Conservation (phyloP, 1,284 basidiomycete species). For the Cryptococcus sp. region DNA sequence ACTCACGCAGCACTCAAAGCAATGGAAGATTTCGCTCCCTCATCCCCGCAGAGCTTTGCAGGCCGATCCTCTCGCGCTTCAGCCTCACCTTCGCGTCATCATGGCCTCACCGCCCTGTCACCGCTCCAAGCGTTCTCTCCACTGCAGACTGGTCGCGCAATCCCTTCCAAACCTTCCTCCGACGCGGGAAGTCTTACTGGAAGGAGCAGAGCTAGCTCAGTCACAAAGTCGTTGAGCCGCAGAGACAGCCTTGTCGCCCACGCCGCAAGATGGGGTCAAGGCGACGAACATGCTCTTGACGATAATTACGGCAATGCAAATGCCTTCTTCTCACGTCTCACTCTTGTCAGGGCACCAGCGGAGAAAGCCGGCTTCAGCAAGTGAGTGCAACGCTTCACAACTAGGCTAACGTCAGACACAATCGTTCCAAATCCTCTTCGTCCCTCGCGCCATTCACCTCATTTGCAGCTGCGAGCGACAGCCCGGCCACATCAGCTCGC, state of each 20-base stretch:
- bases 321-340: constrained; percentile 40
- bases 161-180: constrained; percentile 13
- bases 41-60: constrained; percentile 61
- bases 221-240: constrained; percentile 37
- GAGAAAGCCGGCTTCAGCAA: constrained; percentile 26
- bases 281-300: constrained; percentile 15
- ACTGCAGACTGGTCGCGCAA: constrained; percentile 22
- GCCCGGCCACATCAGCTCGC: constrained; percentile 35
- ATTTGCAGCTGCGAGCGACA: constrained; percentile 13
- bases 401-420: constrained; percentile 10
- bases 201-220: constrained; percentile 22
- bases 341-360: constrained; percentile 49
- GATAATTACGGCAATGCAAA: constrained; percentile 15
- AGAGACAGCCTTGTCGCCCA: constrained; percentile 38
- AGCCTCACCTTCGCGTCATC: constrained; percentile 58
- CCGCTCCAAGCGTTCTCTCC: constrained; percentile 51
- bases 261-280: constrained; percentile 28
- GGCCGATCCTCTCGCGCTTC: constrained; percentile 58
- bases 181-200: constrained; percentile 11
- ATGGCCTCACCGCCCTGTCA: constrained; percentile 40
- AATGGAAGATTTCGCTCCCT: background rate
- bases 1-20: constrained; percentile 5
- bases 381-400: constrained; percentile 15
- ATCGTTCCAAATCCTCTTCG: constrained; percentile 42
- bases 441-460: constrained; percentile 32